Evolutionary conservation across 2,329 filamentous ascomycete species (phyloP).

Genomic region (Chaetomiaceae sp.): DNA sequence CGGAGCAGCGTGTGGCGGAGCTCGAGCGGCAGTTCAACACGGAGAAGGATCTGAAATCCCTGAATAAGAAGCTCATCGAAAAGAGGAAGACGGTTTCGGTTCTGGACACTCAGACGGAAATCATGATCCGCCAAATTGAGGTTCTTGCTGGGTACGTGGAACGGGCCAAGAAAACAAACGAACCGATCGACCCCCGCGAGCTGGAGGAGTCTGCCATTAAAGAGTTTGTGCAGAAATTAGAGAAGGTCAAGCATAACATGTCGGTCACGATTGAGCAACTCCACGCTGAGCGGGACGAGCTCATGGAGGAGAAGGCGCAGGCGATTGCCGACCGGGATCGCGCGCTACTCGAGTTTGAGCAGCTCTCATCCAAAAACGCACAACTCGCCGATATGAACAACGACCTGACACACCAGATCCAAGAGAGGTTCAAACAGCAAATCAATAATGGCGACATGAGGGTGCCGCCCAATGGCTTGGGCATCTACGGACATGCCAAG

Average conservation of each 20-base stretch:
- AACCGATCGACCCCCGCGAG: constrained; percentile 73
- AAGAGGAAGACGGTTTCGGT: constrained; percentile 95
- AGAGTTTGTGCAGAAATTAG: constrained; percentile 74
- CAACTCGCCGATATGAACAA: constrained; percentile 95
- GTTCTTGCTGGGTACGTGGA: constrained; percentile 85
- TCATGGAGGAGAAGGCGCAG: constrained; percentile 79
- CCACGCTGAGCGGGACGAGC: constrained; percentile 68
- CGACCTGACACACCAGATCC: constrained; percentile 88
- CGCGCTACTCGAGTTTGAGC: constrained; percentile 91
- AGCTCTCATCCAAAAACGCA: constrained; percentile 87
- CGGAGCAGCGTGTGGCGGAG: constrained; percentile 80
- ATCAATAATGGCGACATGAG: constrained; percentile 46
- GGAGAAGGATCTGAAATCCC: constrained; percentile 63
- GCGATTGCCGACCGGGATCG: constrained; percentile 85
- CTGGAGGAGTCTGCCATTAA: constrained; percentile 89
- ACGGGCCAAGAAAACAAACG: constrained; percentile 75
- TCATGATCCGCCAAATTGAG: constrained; percentile 88
- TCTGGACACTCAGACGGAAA: constrained; percentile 88
- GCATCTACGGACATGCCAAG: constrained; percentile 53
- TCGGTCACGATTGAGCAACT: constrained; percentile 55
- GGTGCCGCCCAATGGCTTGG: constrained; percentile 48
- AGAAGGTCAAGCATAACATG: constrained; percentile 58
- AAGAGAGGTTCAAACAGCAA: constrained; percentile 84
- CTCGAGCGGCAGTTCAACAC: constrained; percentile 72
- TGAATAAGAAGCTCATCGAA: constrained; percentile 83